Percentiles rank a stretch among this genome's conserved stretches.
These are phyloP conservation scores for Venturia aucupariae DNA, from an alignment of 2,329 filamentous ascomycete genomes.

Conservation along the genomic window DNA sequence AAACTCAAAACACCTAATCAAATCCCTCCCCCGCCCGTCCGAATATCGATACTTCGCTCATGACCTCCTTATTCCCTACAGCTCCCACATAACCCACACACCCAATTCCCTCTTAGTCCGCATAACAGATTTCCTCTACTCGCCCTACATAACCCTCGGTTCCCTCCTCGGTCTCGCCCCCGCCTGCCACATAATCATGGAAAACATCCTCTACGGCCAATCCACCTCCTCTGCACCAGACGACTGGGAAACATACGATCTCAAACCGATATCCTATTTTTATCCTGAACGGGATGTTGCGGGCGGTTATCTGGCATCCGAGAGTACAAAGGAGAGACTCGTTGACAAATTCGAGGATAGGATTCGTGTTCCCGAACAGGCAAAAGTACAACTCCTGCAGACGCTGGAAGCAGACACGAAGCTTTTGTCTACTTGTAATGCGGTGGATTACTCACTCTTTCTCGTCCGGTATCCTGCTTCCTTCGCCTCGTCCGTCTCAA, in stretches of 20 bases:
- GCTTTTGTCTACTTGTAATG: constrained; percentile 53
- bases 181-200: constrained; percentile 68
- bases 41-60: constrained; percentile 62
- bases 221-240: constrained; percentile 33
- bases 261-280: constrained; percentile 68
- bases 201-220: constrained; percentile 60
- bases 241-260: constrained; percentile 62
- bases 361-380: constrained; percentile 45
- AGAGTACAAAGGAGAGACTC: constrained; percentile 56
- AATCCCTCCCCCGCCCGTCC: constrained; percentile 59
- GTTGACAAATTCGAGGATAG: constrained; percentile 61
- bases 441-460: constrained; percentile 69
- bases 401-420: constrained; percentile 53
- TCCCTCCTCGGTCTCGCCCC: constrained; percentile 52
- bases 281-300: constrained; percentile 66
- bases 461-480: constrained; percentile 48
- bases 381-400: constrained; percentile 47
- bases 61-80: constrained; percentile 57
- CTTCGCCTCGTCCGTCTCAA: constrained; percentile 24
- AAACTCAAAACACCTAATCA: constrained; percentile 60
- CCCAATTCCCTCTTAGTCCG: constrained; percentile 56
- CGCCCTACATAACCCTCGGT: constrained; percentile 48
- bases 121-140: constrained; percentile 60
- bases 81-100: constrained; percentile 51
- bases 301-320: constrained; percentile 51